Evolutionary conservation across 192 early-diverging fungal species (phyloP).

Genomic region (Dissophora ornata): DNA sequence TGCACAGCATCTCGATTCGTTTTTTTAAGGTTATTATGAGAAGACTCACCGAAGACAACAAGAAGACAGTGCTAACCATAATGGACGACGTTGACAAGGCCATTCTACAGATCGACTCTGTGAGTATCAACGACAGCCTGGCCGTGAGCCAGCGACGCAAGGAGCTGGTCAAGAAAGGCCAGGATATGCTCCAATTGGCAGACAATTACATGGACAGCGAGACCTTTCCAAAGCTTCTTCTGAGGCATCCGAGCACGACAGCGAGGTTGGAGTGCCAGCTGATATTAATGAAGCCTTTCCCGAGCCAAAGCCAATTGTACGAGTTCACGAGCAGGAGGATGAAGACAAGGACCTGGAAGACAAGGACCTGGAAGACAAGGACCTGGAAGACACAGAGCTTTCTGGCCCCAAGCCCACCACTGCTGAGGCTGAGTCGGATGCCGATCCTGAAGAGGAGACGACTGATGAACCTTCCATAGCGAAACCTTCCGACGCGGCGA

Average conservation of each 20-base stretch:
- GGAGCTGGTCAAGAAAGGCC: slow-evolving; percentile 45
- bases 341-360: too few species aligned
- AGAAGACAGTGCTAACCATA: slow-evolving; percentile 25
- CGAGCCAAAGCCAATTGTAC: too few species aligned
- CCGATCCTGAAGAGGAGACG: too few species aligned
- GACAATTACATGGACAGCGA: slow-evolving; percentile 34
- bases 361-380: too few species aligned
- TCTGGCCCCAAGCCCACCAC: too few species aligned
- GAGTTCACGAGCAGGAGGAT: too few species aligned
- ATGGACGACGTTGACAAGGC: slow-evolving; percentile 39
- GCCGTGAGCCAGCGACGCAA: slow-evolving; percentile 31
- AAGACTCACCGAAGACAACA: slow-evolving; percentile 15
- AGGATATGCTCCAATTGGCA: slow-evolving; percentile 26
- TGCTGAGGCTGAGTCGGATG: too few species aligned
- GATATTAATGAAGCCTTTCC: too few species aligned
- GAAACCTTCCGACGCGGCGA: too few species aligned
- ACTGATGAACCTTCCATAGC: too few species aligned
- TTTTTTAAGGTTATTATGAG: background rate
- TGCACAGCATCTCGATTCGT: slow-evolving; percentile 21
- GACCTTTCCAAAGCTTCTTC: slow-evolving; percentile 6
- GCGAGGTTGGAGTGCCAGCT: background rate
- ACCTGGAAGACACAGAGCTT: too few species aligned
- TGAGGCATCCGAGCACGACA: background rate
- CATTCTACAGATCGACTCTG: slow-evolving; percentile 39
- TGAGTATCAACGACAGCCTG: slow-evolving; percentile 28